These are phyloP conservation scores for Solanum peruvianum DNA, from an alignment of 257 asterid genomes.

Conservation along the genomic window DNA sequence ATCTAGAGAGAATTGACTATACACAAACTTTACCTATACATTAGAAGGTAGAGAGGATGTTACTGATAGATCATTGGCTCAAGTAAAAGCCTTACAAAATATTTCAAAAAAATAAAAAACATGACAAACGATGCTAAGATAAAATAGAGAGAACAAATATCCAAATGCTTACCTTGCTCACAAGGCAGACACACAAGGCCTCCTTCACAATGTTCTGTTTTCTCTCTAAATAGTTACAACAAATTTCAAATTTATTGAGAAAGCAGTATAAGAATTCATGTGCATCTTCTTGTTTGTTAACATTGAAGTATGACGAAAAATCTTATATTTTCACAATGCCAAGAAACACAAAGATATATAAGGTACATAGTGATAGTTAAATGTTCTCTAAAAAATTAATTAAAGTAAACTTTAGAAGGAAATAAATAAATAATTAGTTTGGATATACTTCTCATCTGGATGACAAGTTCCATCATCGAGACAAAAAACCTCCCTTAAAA, in stretches of 20 bases:
- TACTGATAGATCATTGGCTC: neutral
- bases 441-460: conserved; percentile 70
- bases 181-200: conserved; percentile 71
- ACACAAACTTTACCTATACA: too few relatives aligned
- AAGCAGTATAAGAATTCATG: conserved; percentile 85
- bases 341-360: conserved; percentile 21
- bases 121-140: neutral
- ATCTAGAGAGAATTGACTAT: neutral
- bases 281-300: conserved; percentile 83
- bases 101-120: too few relatives aligned
- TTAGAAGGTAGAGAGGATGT: neutral
- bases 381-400: neutral
- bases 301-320: conserved; percentile 48
- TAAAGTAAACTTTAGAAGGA: neutral
- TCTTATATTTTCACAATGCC: conserved; percentile 38
- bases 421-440: neutral
- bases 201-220: conserved; percentile 46
- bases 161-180: conserved; percentile 24
- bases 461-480: conserved; percentile 28
- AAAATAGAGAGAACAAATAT: neutral
- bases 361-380: neutral
- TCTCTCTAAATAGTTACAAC: conserved; percentile 4
- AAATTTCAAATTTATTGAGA: conserved; percentile 61
- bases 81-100: too few relatives aligned
- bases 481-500: conserved; percentile 9